Evolutionary conservation across 345 rosid genomes (phyloP), one percentile per base, ranked within the genome.

Genomic region (Combretum micranthum): DNA sequence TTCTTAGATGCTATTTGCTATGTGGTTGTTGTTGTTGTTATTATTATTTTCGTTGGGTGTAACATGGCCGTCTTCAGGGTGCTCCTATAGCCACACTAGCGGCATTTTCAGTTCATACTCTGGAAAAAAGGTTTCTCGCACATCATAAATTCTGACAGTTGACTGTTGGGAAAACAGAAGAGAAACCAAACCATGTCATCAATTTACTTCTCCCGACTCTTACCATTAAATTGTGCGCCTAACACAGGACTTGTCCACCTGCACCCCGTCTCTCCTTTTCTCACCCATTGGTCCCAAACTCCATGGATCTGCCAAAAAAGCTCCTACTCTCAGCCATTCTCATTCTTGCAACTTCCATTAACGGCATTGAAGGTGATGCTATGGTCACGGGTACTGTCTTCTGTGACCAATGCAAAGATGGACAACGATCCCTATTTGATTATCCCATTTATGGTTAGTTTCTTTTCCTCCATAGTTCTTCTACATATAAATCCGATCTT

Each of bases 321-420:
- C 59, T 83, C 43, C 44, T 75, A 60, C 61, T 83, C 73, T 59
- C 67, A 32, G 55, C 62, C 32, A 62, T 84, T 59, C 64, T 84
- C 53, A 20, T 84, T 66, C 62, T 86, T 59, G 74, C 75, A 51
- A 73, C 84, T 37, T 70, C 77, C 64, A 53, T 74, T 54, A 67
- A 72, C 78, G 82, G 73, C 49, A 59, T 77, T 37, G 62, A 44
- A 21, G 93, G 87, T 16, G 67, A 77, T 63, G 83, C 88, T 22
- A 60, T 78, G 44, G 95, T 88, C 50, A 67, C 78, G 4, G 98
- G 98, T 42, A 56, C 79, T 0, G 97, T 88, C 60, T 80, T 81
- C 73, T 88, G 98, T 56, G 95, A 92, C 75, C 95, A 84, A 68
- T 92, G 98, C 82, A 88, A 84, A 57, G 95, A 88, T 66, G 98